Conservation (phyloP, 208 protist species). For the Leishmania major region DNA sequence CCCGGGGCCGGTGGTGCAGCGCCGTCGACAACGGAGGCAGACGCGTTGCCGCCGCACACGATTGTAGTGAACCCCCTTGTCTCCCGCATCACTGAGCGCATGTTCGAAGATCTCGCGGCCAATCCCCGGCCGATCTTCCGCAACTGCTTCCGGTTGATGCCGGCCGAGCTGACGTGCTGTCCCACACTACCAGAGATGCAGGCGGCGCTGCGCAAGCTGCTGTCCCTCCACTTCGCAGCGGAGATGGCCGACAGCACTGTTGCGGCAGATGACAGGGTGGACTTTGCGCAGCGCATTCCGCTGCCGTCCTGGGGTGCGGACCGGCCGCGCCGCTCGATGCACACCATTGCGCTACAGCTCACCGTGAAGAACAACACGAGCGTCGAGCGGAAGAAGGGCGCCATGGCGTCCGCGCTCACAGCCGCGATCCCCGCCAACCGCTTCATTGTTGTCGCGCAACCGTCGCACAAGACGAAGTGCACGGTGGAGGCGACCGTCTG, state of each 20-base stretch:
- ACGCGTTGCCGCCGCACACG: constrained; percentile 41
- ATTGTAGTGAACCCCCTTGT: constrained; percentile 83
- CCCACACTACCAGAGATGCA: constrained; percentile 81
- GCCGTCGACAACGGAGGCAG: background rate
- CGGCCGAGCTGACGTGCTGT: constrained; percentile 84
- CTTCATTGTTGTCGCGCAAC: constrained; percentile 65
- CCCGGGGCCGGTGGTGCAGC: background rate
- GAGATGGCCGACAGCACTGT: constrained; percentile 2
- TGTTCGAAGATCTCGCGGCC: constrained; percentile 65
- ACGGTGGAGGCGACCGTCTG: constrained; percentile 43
- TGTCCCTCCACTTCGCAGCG: constrained; percentile 57
- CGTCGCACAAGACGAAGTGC: constrained; percentile 30
- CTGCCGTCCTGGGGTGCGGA: constrained; percentile 15
- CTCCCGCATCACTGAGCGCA: constrained; percentile 65
- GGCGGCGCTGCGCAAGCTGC: constrained; percentile 46
- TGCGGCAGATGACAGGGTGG: constrained; percentile 14
- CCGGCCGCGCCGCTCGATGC: constrained; percentile 33
- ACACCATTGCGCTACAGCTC: constrained; percentile 59
- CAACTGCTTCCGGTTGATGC: constrained; percentile 80
- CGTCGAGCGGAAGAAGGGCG: constrained; percentile 65
- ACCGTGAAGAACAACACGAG: constrained; percentile 88
- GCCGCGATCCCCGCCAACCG: constrained; percentile 71
- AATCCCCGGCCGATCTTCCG: constrained; percentile 69
- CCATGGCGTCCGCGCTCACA: constrained; percentile 46
- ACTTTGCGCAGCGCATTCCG: constrained; percentile 25